These are phyloP conservation scores for Saccharum hybrid DNA, from an alignment of 202 grass and related monocot genomes.

Conservation along the genomic window DNA sequence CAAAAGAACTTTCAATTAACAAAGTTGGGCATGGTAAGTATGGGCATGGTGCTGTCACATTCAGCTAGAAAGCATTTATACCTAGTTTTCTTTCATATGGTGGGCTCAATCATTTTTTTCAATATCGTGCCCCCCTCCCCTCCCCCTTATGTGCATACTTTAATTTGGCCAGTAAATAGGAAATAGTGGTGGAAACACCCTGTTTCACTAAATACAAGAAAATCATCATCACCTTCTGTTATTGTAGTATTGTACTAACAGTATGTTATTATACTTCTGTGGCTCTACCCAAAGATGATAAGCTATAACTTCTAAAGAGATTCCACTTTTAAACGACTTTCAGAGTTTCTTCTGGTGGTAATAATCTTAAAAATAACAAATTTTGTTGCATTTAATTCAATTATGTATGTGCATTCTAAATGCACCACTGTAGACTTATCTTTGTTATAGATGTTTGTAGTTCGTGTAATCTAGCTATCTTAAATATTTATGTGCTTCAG, in stretches of 20 bases:
- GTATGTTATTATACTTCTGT: not conserved
- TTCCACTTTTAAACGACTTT: not conserved
- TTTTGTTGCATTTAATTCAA: not conserved
- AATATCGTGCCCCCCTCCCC: not conserved
- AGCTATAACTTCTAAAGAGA: conserved; percentile 6
- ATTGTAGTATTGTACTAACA: not conserved
- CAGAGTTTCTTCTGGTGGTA: not conserved
- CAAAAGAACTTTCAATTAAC: conserved; percentile 96
- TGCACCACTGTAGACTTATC: conserved; percentile 9
- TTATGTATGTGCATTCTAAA: not conserved
- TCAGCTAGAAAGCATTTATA: conserved; percentile 12
- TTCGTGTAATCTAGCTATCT: not conserved
- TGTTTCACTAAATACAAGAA: conserved; percentile 15
- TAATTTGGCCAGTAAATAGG: not conserved
- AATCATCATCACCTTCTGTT: not conserved
- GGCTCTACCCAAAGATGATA: conserved; percentile 4
- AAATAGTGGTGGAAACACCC: not conserved
- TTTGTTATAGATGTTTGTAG: not conserved
- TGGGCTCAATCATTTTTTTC: not conserved
- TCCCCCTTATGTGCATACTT: not conserved
- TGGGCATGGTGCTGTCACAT: not conserved
- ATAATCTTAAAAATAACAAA: not conserved
- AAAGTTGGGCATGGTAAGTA: conserved; percentile 96
- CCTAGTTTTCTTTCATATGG: not conserved
- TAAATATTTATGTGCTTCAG: not conserved